Conservation (phyloP, 768 basidiomycete species). For the Trametes punicea region DNA sequence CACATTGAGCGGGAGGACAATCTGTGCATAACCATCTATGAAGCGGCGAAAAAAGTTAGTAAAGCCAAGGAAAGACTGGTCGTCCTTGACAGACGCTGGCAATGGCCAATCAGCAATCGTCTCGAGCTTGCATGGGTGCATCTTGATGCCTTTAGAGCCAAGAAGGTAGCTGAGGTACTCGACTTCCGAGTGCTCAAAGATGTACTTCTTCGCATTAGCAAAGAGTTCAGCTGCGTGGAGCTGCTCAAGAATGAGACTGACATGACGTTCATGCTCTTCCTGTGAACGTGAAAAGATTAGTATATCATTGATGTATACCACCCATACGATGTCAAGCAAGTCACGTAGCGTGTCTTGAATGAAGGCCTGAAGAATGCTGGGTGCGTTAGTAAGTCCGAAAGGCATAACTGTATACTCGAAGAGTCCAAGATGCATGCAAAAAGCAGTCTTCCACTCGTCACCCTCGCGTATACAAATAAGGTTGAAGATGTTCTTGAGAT, state of each 20-base stretch:
- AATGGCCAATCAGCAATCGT: constrained; percentile 31
- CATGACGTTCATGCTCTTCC: constrained; percentile 20
- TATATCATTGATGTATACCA: too few species aligned
- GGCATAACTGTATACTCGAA: constrained; percentile 35
- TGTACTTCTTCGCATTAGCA: constrained; percentile 32
- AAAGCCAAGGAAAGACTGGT: constrained; percentile 32
- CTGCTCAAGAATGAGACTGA: constrained; percentile 17
- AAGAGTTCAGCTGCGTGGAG: constrained; percentile 32
- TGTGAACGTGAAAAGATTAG: constrained; percentile 11
- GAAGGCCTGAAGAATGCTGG: constrained; percentile 16
- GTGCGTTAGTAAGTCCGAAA: constrained; percentile 26
- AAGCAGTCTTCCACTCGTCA: constrained; percentile 33
- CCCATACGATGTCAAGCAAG: too few species aligned
- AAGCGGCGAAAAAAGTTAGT: constrained; percentile 32
- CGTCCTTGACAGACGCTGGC: constrained; percentile 24
- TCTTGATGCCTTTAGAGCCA: constrained; percentile 29
- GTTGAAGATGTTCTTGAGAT: too few species aligned
- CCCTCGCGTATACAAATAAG: too few species aligned
- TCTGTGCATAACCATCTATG: constrained; percentile 31
- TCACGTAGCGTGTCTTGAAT: constrained; percentile 9
- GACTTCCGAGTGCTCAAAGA: constrained; percentile 35
- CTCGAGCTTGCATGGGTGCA: constrained; percentile 41
- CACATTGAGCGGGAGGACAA: constrained; percentile 11
- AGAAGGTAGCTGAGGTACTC: constrained; percentile 44
- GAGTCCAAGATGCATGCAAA: constrained; percentile 11